phyloP scores from a whole-genome alignment of 495 filamentous ascomycete genomes.

The Hypoxylon subgilvum region DNA sequence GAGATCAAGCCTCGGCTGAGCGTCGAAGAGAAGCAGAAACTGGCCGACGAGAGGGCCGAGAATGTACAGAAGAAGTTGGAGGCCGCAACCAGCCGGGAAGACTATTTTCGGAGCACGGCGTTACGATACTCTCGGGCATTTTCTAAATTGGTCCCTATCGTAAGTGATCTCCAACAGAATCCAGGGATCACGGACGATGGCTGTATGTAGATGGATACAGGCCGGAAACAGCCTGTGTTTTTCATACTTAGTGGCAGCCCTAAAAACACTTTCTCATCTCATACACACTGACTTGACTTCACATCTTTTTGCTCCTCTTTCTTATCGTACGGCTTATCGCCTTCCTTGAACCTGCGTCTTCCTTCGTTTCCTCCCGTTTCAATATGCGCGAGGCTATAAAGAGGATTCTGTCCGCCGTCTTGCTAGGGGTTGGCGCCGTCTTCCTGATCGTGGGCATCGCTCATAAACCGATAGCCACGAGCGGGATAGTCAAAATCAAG shows the following conservation, averaged over 20 bases:
- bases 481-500: background rate
- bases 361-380: no score
- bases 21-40: slow-evolving; percentile 1
- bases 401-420: background rate
- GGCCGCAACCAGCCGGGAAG: background rate
- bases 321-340: no score
- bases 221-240: background rate
- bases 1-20: background rate
- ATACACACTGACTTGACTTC: background rate
- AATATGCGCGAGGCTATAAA: background rate
- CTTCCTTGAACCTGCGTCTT: no score
- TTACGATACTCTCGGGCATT: background rate
- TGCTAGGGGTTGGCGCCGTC: background rate
- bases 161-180: background rate
- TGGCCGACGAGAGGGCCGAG: background rate
- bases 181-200: background rate
- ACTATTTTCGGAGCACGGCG: background rate
- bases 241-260: background rate
- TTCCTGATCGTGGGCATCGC: background rate
- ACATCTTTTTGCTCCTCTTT: background rate
- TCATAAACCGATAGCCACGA: background rate
- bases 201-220: no score
- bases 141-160: background rate
- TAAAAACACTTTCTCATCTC: background rate
- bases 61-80: background rate